phyloP scores from a whole-genome alignment of 306 rosid species.

The Castanea crenata region DNA sequence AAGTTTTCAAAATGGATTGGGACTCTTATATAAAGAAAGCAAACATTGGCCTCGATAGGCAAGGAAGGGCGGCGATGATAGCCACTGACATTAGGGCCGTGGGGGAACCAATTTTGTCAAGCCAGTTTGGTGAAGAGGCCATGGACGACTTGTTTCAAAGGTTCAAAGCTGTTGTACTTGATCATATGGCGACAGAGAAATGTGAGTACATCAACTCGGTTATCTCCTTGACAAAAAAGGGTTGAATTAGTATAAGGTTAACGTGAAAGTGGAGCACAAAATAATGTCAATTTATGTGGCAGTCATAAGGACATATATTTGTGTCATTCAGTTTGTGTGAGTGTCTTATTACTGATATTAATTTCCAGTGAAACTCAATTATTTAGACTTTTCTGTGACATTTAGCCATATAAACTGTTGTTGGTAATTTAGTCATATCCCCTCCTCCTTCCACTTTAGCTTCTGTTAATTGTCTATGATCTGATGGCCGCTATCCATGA shows the following conservation, averaged over 20 bases:
- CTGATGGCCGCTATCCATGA: no score
- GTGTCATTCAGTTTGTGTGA: no score
- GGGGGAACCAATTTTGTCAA: slow-evolving; percentile 27
- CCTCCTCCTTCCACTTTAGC: no score
- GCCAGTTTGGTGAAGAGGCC: slow-evolving; percentile 21
- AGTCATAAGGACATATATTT: no score
- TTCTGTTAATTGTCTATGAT: no score
- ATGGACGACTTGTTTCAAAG: slow-evolving; percentile 23
- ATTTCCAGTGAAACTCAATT: no score
- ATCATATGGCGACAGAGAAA: slow-evolving; percentile 14
- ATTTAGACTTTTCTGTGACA: no score
- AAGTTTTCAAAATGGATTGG: slow-evolving; percentile 18
- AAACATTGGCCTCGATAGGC: neutral
- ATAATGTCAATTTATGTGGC: no score
- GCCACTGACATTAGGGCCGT: slow-evolving; percentile 25
- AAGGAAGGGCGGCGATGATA: neutral
- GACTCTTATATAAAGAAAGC: neutral
- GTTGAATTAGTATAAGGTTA: neutral
- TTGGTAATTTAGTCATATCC: no score
- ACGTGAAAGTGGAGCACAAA: no score
- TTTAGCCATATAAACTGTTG: no score
- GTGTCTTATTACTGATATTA: no score
- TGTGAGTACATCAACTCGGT: slow-evolving; percentile 5
- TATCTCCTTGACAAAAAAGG: neutral
- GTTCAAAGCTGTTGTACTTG: neutral